phyloP scores from a whole-genome alignment of 2,329 filamentous ascomycete species.

The Rosellinia necatrix region DNA sequence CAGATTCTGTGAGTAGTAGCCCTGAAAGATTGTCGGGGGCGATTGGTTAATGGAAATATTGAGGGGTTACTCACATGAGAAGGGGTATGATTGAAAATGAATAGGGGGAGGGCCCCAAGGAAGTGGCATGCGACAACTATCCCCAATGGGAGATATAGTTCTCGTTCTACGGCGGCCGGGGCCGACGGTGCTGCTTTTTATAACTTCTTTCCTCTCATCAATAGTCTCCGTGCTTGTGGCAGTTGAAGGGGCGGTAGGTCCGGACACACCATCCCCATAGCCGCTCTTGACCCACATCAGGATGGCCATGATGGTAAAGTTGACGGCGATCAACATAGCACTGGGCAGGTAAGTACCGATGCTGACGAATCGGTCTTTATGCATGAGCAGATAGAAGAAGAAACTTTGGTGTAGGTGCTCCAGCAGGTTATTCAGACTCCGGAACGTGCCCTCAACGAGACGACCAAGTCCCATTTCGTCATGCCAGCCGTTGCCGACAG shows the following conservation, averaged over 20 bases:
- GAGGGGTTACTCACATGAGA: conserved; percentile 58
- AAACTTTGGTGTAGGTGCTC: conserved; percentile 98
- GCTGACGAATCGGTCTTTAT: conserved; percentile 90
- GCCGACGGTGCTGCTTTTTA: conserved; percentile 16
- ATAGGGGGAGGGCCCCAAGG: conserved; percentile 79
- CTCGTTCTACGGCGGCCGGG: conserved; percentile 56
- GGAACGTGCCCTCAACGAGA: conserved; percentile 85
- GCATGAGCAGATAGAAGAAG: conserved; percentile 97
- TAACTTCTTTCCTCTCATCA: conserved; percentile 34
- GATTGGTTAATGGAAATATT: background rate
- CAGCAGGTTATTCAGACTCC: conserved; percentile 93
- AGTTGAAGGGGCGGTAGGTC: background rate
- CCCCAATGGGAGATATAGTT: conserved; percentile 73
- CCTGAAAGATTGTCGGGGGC: too few relatives aligned
- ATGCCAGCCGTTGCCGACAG: conserved; percentile 90
- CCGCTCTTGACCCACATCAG: conserved; percentile 93
- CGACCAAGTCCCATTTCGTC: conserved; percentile 96
- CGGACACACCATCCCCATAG: conserved; percentile 43
- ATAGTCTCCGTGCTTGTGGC: conserved; percentile 23
- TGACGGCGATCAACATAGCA: conserved; percentile 94
- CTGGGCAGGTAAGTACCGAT: conserved; percentile 97
- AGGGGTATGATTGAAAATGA: conserved; percentile 79
- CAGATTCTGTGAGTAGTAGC: too few relatives aligned
- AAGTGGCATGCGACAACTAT: conserved; percentile 76
- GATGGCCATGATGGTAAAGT: conserved; percentile 95